A percentile compares a stretch with the other conserved stretches of the same genome.
Evolutionary conservation across 2,329 filamentous ascomycete species (phyloP).

Genomic region (Chalaropsis thielavioides): DNA sequence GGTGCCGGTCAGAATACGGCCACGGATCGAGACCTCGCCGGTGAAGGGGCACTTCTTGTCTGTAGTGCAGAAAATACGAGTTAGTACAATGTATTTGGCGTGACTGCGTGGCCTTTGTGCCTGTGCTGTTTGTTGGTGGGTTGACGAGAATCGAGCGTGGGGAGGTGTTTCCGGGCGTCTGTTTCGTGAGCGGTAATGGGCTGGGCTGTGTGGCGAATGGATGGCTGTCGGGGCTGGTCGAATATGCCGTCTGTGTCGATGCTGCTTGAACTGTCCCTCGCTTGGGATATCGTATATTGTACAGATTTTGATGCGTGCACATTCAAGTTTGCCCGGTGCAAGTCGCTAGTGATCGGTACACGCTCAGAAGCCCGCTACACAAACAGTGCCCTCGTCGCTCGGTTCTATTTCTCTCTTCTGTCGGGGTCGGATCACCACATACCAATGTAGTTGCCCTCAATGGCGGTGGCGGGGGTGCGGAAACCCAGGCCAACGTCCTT

Average conservation of each 20-base stretch:
- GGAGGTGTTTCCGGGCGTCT: background rate
- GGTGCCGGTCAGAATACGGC: slow-evolving; percentile 98
- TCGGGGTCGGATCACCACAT: slow-evolving; percentile 33
- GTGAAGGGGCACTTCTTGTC: slow-evolving; percentile 99
- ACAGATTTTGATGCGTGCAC: background rate
- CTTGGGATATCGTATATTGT: background rate
- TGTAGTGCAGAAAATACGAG: slow-evolving; percentile 27
- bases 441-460: slow-evolving; percentile 99
- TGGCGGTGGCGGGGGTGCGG: slow-evolving; percentile 95
- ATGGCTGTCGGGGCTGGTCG: background rate
- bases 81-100: background rate
- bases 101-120: background rate
- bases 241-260: background rate
- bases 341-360: background rate
- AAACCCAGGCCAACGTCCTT: slow-evolving; percentile 99
- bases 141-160: background rate
- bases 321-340: background rate
- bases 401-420: background rate
- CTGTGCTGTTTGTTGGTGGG: background rate
- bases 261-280: background rate
- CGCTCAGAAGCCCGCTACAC: background rate
- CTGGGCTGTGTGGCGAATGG: background rate
- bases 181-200: background rate
- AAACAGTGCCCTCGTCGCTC: background rate
- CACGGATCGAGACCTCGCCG: slow-evolving; percentile 96